Evolutionary conservation across 1,284 basidiomycete genomes (phyloP), one percentile per base, ranked within the genome.

Genomic region (Trichosporon ovoides): DNA sequence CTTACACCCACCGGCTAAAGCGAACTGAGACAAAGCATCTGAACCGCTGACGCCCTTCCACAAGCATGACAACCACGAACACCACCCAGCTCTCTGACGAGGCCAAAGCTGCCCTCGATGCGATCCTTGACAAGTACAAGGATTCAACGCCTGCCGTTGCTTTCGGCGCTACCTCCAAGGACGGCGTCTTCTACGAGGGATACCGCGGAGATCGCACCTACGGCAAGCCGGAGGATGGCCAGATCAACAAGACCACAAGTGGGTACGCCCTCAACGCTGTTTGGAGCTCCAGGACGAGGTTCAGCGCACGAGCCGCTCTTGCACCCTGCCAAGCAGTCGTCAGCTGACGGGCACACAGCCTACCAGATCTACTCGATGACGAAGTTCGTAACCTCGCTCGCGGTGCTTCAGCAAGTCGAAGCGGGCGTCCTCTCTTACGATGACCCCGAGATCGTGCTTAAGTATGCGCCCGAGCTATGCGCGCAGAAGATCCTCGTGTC

Each of bases 331-430:
- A n/a, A n/a, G n/a, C n/a, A n/a, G n/a, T n/a, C n/a, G n/a, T n/a
- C n/a, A n/a, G n/a, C n/a, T n/a, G n/a, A n/a, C n/a, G n/a, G n/a
- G n/a, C n/a, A n/a, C n/a, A n/a, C 66, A 62, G n/a, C n/a, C n/a
- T 38, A 49, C 28, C 67, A 66, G 63, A 53, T 70, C 16, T 65
- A 62, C 38, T 72, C 70, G 2, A 65, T 64, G 56, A 66, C 67
- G 34, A 74, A 72, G 59, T 57, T 72, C 12, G 63, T 74, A n/a
- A 70, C 69, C 3, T n/a, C 59, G 61, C 54, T 73, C n/a, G 68
- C 70, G 2, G 57, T 59, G 22, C 61, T n/a, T 4, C 70, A 69
- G 37, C 60, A 68, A 1, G 65, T 72, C 11, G 72, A 71, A 19
- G 62, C 59, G 28, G 67, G 69, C 4, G 20, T 58, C n/a, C 48